Evolutionary conservation across 2,329 filamentous ascomycete genomes (phyloP).

Genomic region (Fusarium circinatum): DNA sequence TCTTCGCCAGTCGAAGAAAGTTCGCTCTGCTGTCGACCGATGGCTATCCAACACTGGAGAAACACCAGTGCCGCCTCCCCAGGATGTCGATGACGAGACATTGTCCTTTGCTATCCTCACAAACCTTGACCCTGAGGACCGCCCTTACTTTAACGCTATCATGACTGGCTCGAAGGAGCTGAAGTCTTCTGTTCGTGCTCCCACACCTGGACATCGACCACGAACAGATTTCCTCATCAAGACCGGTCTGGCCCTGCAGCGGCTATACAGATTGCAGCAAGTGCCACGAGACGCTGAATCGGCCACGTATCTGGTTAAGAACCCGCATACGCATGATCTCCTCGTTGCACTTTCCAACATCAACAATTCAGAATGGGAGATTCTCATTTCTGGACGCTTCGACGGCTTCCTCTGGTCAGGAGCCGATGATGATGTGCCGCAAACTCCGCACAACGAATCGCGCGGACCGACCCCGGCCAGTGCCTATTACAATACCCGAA

Average conservation of each 20-base stretch:
- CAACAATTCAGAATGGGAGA: slow-evolving; percentile 94
- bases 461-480: slow-evolving; percentile 65
- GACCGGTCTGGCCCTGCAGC: slow-evolving; percentile 81
- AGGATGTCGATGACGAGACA: slow-evolving; percentile 94
- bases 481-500: slow-evolving; percentile 54
- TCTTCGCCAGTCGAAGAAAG: slow-evolving; percentile 90
- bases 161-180: slow-evolving; percentile 70
- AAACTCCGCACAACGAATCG: slow-evolving; percentile 57
- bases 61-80: slow-evolving; percentile 76
- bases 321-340: slow-evolving; percentile 84
- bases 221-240: slow-evolving; percentile 80
- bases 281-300: slow-evolving; percentile 86
- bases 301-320: slow-evolving; percentile 85
- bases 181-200: slow-evolving; percentile 68
- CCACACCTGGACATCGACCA: slow-evolving; percentile 73
- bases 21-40: slow-evolving; percentile 87
- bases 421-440: slow-evolving; percentile 69
- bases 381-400: slow-evolving; percentile 91
- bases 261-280: slow-evolving; percentile 79
- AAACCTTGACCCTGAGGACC: slow-evolving; percentile 78
- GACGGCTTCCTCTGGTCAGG: slow-evolving; percentile 96
- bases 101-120: slow-evolving; percentile 93
- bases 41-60: slow-evolving; percentile 88
- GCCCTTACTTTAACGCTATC: slow-evolving; percentile 84
- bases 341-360: slow-evolving; percentile 89